A percentile compares a stretch with the other conserved stretches of the same genome.
Evolutionary conservation across 306 rosid genomes (phyloP).

Genomic region (Casuarina cunninghamiana): DNA sequence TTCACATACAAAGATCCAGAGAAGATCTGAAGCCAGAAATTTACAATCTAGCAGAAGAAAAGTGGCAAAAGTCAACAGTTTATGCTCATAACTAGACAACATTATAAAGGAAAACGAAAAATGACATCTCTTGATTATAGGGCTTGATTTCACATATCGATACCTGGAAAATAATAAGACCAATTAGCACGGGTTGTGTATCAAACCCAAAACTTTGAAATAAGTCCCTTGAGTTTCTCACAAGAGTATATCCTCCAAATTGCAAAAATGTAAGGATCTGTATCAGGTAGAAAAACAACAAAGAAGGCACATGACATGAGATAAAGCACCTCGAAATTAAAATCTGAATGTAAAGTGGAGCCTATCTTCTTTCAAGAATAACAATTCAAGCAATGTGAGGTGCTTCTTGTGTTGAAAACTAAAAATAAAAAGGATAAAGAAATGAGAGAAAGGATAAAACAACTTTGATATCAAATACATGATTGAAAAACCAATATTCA

Average conservation of each 20-base stretch:
- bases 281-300: conserved; percentile 20
- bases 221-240: conserved; percentile 83
- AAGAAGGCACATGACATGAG: conserved; percentile 18
- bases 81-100: neutral
- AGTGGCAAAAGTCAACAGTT: neutral
- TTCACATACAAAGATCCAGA: neutral
- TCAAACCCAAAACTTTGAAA: conserved; percentile 92
- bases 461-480: neutral
- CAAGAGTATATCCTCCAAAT: conserved; percentile 96
- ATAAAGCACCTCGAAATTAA: conserved; percentile 13
- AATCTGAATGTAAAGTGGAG: neutral
- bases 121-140: neutral
- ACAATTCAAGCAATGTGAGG: neutral
- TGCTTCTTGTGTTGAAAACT: neutral
- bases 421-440: neutral
- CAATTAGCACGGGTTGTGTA: conserved; percentile 90
- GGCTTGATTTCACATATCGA: conserved; percentile 15
- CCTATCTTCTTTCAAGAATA: neutral
- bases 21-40: neutral
- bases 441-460: neutral
- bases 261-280: conserved; percentile 92
- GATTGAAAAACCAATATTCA: neutral
- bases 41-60: neutral
- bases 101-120: neutral
- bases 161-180: conserved; percentile 94